Percentiles rank a stretch among this genome's conserved stretches.
These are phyloP conservation scores for Hansenula sp. DNA, from an alignment of 1,139 yeast species.

Conservation along the genomic window DNA sequence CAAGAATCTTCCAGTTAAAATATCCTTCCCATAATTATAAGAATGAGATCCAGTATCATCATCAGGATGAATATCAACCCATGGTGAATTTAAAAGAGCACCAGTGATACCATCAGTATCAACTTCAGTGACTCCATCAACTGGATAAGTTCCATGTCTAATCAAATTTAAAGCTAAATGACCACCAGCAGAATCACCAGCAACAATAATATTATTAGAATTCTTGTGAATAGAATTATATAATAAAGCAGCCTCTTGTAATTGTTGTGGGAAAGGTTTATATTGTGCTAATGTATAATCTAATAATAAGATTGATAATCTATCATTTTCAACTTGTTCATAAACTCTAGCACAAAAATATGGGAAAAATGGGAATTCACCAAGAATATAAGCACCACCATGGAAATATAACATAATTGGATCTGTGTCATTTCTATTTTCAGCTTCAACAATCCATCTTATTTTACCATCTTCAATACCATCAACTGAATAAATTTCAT, in stretches of 20 bases:
- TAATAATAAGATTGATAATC: slow-evolving; percentile 29
- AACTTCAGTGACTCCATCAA: slow-evolving; percentile 5
- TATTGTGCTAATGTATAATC: slow-evolving; percentile 38
- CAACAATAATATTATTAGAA: slow-evolving; percentile 30
- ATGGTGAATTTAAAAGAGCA: slow-evolving; percentile 37
- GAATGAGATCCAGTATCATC: slow-evolving; percentile 30
- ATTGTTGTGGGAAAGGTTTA: slow-evolving; percentile 36
- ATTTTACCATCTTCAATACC: slow-evolving; percentile 10
- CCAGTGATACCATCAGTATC: slow-evolving; percentile 29
- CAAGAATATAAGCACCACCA: slow-evolving; percentile 42
- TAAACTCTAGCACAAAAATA: slow-evolving; percentile 27
- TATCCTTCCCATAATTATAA: slow-evolving; percentile 22
- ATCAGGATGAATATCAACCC: slow-evolving; percentile 33
- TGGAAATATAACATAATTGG: slow-evolving; percentile 31
- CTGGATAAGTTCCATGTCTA: slow-evolving; percentile 32
- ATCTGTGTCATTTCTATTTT: slow-evolving; percentile 20
- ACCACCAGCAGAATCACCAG: slow-evolving; percentile 49
- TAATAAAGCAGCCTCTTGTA: slow-evolving; percentile 30
- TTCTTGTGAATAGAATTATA: slow-evolving; percentile 30
- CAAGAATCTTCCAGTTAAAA: slow-evolving; percentile 6
- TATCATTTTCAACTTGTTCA: slow-evolving; percentile 27
- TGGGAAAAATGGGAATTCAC: slow-evolving; percentile 29
- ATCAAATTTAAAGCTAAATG: slow-evolving; percentile 33
- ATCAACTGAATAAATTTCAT: slow-evolving; percentile 4
- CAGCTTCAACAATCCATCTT: slow-evolving; percentile 23